Conservation (phyloP, 257 asterid species). For the Gentiana dahurica region DNA sequence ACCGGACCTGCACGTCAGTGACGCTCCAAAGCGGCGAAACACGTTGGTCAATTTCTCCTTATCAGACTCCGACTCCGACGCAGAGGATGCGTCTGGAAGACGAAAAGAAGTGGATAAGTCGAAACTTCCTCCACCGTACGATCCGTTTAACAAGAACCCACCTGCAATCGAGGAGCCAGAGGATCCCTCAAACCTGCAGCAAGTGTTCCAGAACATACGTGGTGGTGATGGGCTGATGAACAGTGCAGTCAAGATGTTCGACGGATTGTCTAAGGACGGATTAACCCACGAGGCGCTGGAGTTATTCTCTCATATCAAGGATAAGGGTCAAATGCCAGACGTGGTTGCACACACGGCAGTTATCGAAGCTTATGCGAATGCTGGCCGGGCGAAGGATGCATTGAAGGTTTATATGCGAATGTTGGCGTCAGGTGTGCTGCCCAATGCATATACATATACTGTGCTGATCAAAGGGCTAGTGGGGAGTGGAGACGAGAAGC, state of each 20-base stretch:
- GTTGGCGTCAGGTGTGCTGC: constrained; percentile 63
- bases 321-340: constrained; percentile 63
- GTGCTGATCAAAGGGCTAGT: constrained; percentile 46
- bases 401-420: constrained; percentile 53
- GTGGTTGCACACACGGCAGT: constrained; percentile 88
- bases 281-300: constrained; percentile 80
- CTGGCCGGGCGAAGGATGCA: constrained; percentile 60
- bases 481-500: constrained; percentile 45
- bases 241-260: constrained; percentile 91
- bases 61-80: constrained; percentile 36
- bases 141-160: constrained; percentile 62
- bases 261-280: constrained; percentile 92
- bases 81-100: constrained; percentile 22
- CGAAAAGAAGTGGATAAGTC: constrained; percentile 25
- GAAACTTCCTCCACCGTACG: constrained; percentile 66
- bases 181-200: constrained; percentile 66
- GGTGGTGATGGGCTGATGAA: constrained; percentile 51
- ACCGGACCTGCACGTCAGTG: neutral
- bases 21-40: constrained; percentile 31
- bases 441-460: constrained; percentile 58
- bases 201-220: constrained; percentile 57
- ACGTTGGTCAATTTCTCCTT: constrained; percentile 77
- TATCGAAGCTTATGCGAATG: constrained; percentile 67
- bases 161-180: constrained; percentile 50
- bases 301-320: constrained; percentile 62